A percentile compares a stretch with the other conserved stretches of the same genome.
Evolutionary conservation across 495 filamentous ascomycete genomes (phyloP).

Genomic region (Talaromyces nanjingensis): DNA sequence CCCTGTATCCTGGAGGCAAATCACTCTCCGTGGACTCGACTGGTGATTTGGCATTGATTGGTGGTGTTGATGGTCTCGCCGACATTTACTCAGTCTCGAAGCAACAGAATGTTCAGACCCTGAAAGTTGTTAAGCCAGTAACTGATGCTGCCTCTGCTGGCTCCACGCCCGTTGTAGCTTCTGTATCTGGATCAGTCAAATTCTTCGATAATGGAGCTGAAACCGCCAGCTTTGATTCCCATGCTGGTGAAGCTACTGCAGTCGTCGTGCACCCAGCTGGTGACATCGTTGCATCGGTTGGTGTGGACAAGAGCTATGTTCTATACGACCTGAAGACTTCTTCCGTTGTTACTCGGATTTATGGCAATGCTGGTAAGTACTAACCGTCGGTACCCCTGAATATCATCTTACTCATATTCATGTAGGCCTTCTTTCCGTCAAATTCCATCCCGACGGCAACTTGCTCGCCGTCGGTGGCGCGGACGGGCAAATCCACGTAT

Average conservation of each 20-base stretch:
- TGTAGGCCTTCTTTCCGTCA: slow-evolving; percentile 67
- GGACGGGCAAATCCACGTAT: slow-evolving; percentile 75
- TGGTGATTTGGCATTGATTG: slow-evolving; percentile 65
- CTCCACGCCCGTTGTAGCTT: slow-evolving; percentile 61
- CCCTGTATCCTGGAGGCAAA: slow-evolving; percentile 56
- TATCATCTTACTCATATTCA: slow-evolving; percentile 8
- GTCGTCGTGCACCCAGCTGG: slow-evolving; percentile 78
- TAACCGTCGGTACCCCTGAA: background rate
- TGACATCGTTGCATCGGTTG: slow-evolving; percentile 79
- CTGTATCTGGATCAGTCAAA: slow-evolving; percentile 68
- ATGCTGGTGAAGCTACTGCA: slow-evolving; percentile 73
- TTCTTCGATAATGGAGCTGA: slow-evolving; percentile 64
- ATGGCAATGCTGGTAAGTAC: slow-evolving; percentile 70
- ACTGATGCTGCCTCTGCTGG: slow-evolving; percentile 76
- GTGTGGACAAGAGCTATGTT: slow-evolving; percentile 87
- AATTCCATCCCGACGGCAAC: slow-evolving; percentile 94
- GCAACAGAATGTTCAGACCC: slow-evolving; percentile 56
- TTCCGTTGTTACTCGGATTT: slow-evolving; percentile 65
- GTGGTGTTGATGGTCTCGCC: slow-evolving; percentile 67
- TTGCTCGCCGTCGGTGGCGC: slow-evolving; percentile 80
- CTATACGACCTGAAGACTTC: slow-evolving; percentile 73
- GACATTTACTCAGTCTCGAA: slow-evolving; percentile 73
- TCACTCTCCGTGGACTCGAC: slow-evolving; percentile 58
- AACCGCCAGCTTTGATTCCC: slow-evolving; percentile 59
- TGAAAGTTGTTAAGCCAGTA: slow-evolving; percentile 61